These are phyloP conservation scores for Xanthoceras sorbifolium DNA, from an alignment of 345 rosid genomes.

Conservation along the genomic window DNA sequence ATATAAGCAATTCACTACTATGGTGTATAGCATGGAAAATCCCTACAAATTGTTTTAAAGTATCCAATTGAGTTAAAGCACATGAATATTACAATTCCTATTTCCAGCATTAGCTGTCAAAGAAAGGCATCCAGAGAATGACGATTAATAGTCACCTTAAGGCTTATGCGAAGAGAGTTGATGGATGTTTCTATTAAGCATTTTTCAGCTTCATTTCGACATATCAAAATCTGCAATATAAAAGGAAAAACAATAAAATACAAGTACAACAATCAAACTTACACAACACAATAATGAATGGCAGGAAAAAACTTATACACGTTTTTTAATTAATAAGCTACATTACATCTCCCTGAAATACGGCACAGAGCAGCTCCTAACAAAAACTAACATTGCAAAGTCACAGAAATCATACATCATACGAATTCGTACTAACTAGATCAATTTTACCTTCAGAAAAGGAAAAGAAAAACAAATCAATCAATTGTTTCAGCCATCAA, in stretches of 20 bases:
- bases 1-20: not conserved
- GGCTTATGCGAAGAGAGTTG: slow-evolving; percentile 92
- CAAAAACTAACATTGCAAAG: not conserved
- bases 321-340: not conserved
- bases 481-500: not conserved
- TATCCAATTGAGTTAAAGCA: not conserved
- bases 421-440: not conserved
- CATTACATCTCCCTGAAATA: not conserved
- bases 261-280: not conserved
- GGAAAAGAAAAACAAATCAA: not conserved
- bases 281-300: slow-evolving; percentile 4
- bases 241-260: not conserved
- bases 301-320: not conserved
- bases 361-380: not conserved
- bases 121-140: slow-evolving; percentile 8
- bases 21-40: not conserved
- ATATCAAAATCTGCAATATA: slow-evolving; percentile 74
- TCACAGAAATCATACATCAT: not conserved
- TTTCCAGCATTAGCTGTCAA: not conserved
- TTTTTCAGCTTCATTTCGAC: slow-evolving; percentile 94
- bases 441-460: not conserved
- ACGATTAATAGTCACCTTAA: slow-evolving; percentile 57
- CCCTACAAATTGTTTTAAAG: not conserved
- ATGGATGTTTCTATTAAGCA: slow-evolving; percentile 96
- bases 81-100: not conserved